Base-by-base conservation (phyloP, 768 basidiomycete genomes). In the Candolleomyces aberdarensis region DNA sequence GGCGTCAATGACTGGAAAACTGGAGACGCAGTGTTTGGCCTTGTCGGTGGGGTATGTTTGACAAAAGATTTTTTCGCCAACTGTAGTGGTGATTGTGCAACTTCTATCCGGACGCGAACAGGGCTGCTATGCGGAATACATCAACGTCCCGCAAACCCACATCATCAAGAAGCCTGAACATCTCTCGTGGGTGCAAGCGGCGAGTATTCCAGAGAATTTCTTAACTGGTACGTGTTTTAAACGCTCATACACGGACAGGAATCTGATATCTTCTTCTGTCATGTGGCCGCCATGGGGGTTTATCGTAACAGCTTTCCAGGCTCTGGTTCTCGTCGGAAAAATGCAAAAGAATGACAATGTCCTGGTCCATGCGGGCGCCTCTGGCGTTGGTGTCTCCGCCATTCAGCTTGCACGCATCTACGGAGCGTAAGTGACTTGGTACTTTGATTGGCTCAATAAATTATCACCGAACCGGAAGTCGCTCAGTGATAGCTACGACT, bases 51-150 rank as follows among this genome's bases (percentile, higher is more conserved):
- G 17, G 94, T 95, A 71, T 74, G 89, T 43, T 17, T 43, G 9
- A n/a, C 26, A 17, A 52, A 26, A 47, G 32, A 49, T 60, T 48
- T 64, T 53, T 64, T 53, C 11, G 36, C 52, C 56, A 29, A 10
- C 31, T 20, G 62, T 61, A 9, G 43, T 44, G 29, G 47, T 40
- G 46, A 20, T 47, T 14, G 57, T 6, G 22, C 43, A 26, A 17
- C 39, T 26, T 20, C 50, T 17, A 50, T 32, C 43, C 22, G 46
- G 57, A 39, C 20, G 46, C 53, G 22, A 56, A 51, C 64, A 95
- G 94, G 94, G 94, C 40, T 93, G 94, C 48, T 96, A 95, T 68
- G 94, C 94, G 40, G 91, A 96, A 71, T 96, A 87, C 70, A 85
- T 98, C 63, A 83, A 78, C 29, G 83, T 86, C 46, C 77, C 82